Evolutionary conservation across 768 basidiomycete species (phyloP), one percentile per base, ranked within the genome.

Genomic region (Boletellus ananas): DNA sequence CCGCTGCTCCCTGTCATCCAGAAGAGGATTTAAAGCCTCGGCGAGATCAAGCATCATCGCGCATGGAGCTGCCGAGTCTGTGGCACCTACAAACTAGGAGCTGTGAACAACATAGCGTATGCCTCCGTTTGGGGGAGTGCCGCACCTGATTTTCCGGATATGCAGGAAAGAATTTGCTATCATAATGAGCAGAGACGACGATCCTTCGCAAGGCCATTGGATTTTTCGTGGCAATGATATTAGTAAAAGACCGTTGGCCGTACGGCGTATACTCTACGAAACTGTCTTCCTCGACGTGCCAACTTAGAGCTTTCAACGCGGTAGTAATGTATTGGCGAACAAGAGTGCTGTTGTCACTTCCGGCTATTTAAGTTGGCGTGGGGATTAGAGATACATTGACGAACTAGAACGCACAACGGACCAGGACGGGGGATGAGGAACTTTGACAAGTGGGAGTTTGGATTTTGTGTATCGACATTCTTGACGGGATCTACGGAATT

Each of bases 211-310:
- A 72, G 0, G 96, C 94, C 16, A 71, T 66, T n/a, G 90, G 89
- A 63, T 97, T 87, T 65, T 96, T 96, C 11, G 96, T 98, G 29
- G 93, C 95, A 56, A 98, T 85, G 43, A 98, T 75, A 70, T 99
- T 99, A 13, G 83, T 85, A 65, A 99, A 95, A 34, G 73, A 72
- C 59, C 81, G 90, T 29, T 64, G 60, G 4, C 95, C 96, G 55
- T 87, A 79, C 1, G 96, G 96, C 2, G 96, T 98, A 16, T 70
- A 62, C 43, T 76, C 85, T 6, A 73, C 79, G 72, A 98, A 98
- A 20, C 75, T 71, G 60, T 96, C 94, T 61, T 85, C 79, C 62
- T 96, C 92, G 43, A 94, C 70, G 52, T 94, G 81, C 95, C 95
- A 98, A 16, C 87, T 77, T 43, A 95, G 72, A 16, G 74, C 73